Evolutionary conservation across 2,329 filamentous ascomycete genomes (phyloP), one percentile per base, ranked within the genome.

Genomic region (Cryphonectria parasitica): DNA sequence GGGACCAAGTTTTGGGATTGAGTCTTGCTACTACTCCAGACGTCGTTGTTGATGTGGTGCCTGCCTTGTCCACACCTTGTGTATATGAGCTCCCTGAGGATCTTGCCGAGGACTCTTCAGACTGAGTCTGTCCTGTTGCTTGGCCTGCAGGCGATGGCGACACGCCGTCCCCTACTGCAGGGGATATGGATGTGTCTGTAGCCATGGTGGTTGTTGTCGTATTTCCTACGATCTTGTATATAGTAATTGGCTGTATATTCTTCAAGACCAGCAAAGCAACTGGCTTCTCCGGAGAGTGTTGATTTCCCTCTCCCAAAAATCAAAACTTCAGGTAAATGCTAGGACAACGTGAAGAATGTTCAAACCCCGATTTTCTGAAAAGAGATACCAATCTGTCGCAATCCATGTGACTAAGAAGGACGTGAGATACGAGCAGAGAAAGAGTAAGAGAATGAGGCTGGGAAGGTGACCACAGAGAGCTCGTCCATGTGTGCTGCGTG

Each of bases 1-100:
- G 65, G 28, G 70, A 64, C 72, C 72, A 73, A 8, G 49, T 69
- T 13, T 19, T 66, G 10, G 71, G 71, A 31, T 64, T 64, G 25
- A 73, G 64, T 22, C 39, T 54, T 1, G 69, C 69, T 4, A 39
- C 67, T 3, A 25, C 5, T 49, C 60, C 43, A 13, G 54, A 43
- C 60, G 66, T 43, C 4, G 63, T 11, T 41, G 52, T 45, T 2
- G 36, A 45, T 15, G 31, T 2, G 36, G 25, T 10, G 15, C 34
- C 36, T 41, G 62, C 22, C 63, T 71, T 69, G 25, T 52, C 60
- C 15, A 64, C 39, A 6, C 66, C 63, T n/a, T 41, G 54, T 15
- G 56, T 61, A 22, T 43, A 66, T 60, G 66, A 72, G 36, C 65
- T 68, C 5, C 25, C 25, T 19, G 54, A 58, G 28, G 54, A 34